phyloP scores from a whole-genome alignment of 2,329 filamentous ascomycete species.

The Pseudogymnoascus pannorum region DNA sequence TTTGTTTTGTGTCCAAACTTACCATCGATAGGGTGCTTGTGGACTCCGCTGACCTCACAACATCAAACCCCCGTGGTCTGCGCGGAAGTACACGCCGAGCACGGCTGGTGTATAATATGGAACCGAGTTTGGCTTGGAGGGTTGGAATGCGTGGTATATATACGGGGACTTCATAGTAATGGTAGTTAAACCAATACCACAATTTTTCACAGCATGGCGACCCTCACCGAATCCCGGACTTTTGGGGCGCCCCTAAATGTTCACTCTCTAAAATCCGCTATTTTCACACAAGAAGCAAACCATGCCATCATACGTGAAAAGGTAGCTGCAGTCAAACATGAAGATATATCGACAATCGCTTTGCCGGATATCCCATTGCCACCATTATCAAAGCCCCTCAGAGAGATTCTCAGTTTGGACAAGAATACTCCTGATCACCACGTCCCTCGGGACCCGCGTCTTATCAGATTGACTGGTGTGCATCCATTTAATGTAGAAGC shows the following conservation, averaged over 20 bases:
- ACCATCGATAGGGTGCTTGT: background rate
- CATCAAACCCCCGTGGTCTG: background rate
- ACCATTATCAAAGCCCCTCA: slow-evolving; percentile 50
- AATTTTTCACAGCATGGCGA: background rate
- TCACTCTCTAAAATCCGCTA: background rate
- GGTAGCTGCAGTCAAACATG: background rate
- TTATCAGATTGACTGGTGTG: slow-evolving; percentile 80
- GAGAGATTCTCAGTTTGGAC: slow-evolving; percentile 64
- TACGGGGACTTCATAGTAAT: background rate
- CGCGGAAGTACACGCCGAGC: background rate
- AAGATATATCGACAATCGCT: background rate
- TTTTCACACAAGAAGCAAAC: background rate
- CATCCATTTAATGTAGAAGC: slow-evolving; percentile 91
- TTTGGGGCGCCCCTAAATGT: background rate
- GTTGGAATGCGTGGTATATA: background rate
- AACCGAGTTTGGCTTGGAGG: background rate
- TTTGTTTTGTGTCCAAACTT: background rate
- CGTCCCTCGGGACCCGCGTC: slow-evolving; percentile 69
- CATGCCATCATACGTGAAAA: background rate
- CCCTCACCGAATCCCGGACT: background rate
- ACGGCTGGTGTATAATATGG: background rate
- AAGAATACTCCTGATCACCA: slow-evolving; percentile 76
- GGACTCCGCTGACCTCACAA: background rate
- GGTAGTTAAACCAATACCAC: background rate
- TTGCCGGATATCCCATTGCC: slow-evolving; percentile 48